Percentiles rank a stretch among this genome's conserved stretches.
These are phyloP conservation scores for Neurospora pannonica DNA, from an alignment of 495 filamentous ascomycete species.

Conservation along the genomic window DNA sequence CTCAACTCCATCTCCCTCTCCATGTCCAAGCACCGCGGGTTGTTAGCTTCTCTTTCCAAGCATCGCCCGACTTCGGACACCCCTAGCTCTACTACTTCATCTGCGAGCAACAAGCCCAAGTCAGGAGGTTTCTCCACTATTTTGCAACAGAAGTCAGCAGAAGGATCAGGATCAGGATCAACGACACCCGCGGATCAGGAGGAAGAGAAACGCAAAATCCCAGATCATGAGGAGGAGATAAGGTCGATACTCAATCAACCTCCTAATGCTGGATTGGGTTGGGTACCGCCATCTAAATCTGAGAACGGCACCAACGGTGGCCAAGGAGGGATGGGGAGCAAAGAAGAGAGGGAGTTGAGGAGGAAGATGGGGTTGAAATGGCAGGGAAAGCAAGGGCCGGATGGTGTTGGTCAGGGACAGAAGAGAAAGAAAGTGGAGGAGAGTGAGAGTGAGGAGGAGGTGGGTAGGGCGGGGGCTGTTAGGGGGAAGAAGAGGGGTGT, in stretches of 20 bases:
- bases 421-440: constrained; percentile 24
- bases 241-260: constrained; percentile 14
- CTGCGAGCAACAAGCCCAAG: not conserved
- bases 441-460: constrained; percentile 48
- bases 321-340: constrained; percentile 1
- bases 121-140: constrained; percentile 12
- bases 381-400: constrained; percentile 5
- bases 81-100: constrained; percentile 3
- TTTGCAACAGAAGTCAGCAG: not conserved
- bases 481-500: constrained; percentile 25
- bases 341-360: constrained; percentile 18
- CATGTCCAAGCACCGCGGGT: constrained; percentile 6
- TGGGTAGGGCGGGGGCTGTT: constrained; percentile 48
- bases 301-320: not conserved
- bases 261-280: constrained; percentile 31
- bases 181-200: not conserved
- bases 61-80: constrained; percentile 4
- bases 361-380: constrained; percentile 21
- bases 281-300: constrained; percentile 2
- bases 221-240: constrained; percentile 17
- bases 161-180: no score
- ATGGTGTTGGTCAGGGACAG: constrained; percentile 1
- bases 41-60: constrained; percentile 8
- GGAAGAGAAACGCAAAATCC: not conserved
- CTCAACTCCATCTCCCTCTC: constrained; percentile 27